A percentile compares a stretch with the other conserved stretches of the same genome.
These are phyloP conservation scores for Teratosphaeria gauchensis DNA, from an alignment of 2,329 filamentous ascomycete species.

Conservation along the genomic window DNA sequence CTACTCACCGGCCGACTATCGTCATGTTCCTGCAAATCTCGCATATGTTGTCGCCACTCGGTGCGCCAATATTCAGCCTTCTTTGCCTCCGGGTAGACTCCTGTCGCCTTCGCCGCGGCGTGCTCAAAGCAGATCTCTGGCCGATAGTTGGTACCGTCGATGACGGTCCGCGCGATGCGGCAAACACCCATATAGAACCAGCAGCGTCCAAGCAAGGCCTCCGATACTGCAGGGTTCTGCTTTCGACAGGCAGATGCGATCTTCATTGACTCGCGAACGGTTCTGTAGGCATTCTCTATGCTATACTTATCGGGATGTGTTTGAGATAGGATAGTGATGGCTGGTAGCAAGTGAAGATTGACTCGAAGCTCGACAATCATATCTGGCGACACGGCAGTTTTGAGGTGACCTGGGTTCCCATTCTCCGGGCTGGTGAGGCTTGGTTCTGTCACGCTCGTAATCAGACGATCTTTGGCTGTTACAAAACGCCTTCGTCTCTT, in stretches of 20 bases:
- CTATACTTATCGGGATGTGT: neutral
- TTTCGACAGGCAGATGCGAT: neutral
- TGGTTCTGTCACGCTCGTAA: neutral
- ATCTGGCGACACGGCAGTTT: neutral
- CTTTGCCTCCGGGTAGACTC: conserved; percentile 3
- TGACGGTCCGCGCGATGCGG: neutral
- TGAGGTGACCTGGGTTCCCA: neutral
- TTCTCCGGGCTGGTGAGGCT: neutral
- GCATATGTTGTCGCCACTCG: neutral
- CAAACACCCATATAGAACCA: conserved; percentile 5
- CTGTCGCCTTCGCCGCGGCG: conserved; percentile 3
- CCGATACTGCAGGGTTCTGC: neutral
- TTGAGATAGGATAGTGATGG: neutral
- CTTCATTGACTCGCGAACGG: neutral
- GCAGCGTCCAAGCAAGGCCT: conserved; percentile 5
- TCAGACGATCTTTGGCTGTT: neutral
- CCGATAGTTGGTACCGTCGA: neutral
- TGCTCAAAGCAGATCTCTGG: conserved; percentile 1
- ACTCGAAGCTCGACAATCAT: conserved; percentile 2
- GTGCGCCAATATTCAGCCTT: conserved; percentile 3
- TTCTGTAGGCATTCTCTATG: neutral
- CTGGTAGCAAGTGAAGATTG: conserved; percentile 3
- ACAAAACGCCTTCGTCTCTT: neutral
- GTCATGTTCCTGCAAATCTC: neutral
- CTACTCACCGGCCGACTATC: neutral